Conservation (phyloP, 106 monocot genomes). For the Dendrobium huoshanense region DNA sequence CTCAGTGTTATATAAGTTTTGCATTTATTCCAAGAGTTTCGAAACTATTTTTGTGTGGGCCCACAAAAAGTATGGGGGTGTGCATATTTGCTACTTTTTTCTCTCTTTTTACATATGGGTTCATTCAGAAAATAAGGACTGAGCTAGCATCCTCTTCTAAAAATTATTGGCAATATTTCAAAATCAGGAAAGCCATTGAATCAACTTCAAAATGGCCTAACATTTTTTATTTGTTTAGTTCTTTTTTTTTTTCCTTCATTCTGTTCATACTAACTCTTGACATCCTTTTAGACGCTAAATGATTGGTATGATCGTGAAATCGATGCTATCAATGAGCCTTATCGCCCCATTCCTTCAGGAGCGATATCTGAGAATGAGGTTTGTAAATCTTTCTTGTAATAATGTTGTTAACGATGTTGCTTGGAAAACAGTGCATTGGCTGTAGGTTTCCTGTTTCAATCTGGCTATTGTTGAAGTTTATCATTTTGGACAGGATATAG, state of each 20-base stretch:
- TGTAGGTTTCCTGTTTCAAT: neutral
- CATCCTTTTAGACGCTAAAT: slow-evolving; percentile 61
- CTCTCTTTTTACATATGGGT: too few relatives aligned
- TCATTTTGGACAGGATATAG: neutral
- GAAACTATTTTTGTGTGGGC: too few relatives aligned
- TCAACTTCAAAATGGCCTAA: neutral
- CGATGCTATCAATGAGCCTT: slow-evolving; percentile 90
- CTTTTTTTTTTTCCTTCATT: neutral
- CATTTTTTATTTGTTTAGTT: neutral
- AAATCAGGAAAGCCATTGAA: neutral
- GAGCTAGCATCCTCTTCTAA: too few relatives aligned
- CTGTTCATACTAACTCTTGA: neutral
- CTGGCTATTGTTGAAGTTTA: neutral
- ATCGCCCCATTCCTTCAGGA: slow-evolving; percentile 96
- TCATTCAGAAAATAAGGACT: too few relatives aligned
- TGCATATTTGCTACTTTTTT: too few relatives aligned
- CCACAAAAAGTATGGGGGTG: too few relatives aligned
- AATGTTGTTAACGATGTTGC: neutral
- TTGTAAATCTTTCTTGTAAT: slow-evolving; percentile 7
- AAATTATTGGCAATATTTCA: too few relatives aligned
- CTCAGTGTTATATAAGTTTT: too few relatives aligned
- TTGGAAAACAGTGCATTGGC: neutral
- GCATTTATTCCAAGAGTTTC: too few relatives aligned
- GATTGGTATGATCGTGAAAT: slow-evolving; percentile 94
- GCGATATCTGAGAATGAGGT: slow-evolving; percentile 90